phyloP scores from a whole-genome alignment of 2,329 filamentous ascomycete genomes.

The Monosporascus sp. region DNA sequence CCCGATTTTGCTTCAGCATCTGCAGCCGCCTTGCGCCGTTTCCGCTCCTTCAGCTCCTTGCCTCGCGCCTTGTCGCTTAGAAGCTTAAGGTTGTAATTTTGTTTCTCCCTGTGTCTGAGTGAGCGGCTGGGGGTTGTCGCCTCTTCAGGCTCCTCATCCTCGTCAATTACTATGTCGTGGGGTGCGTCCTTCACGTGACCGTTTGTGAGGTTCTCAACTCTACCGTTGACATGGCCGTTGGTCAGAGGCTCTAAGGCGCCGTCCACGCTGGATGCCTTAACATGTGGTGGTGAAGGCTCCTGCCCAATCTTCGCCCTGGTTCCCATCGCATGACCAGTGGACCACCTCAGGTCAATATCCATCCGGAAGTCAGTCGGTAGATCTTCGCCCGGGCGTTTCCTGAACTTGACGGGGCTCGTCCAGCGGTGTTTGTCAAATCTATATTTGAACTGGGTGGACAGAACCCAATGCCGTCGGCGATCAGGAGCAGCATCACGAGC shows the following conservation, averaged over 20 bases:
- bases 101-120: slow-evolving; percentile 43
- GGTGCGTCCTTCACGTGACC: slow-evolving; percentile 18
- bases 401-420: slow-evolving; percentile 20
- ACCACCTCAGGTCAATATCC: slow-evolving; percentile 29
- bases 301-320: slow-evolving; percentile 22
- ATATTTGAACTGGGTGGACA: slow-evolving; percentile 23
- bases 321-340: slow-evolving; percentile 16
- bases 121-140: slow-evolving; percentile 48
- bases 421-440: slow-evolving; percentile 24
- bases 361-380: slow-evolving; percentile 18
- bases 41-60: slow-evolving; percentile 41
- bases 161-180: slow-evolving; percentile 19
- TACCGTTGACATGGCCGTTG: slow-evolving; percentile 29
- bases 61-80: slow-evolving; percentile 54
- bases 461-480: slow-evolving; percentile 22
- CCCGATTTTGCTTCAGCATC: slow-evolving; percentile 19
- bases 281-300: slow-evolving; percentile 39
- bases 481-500: slow-evolving; percentile 19
- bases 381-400: slow-evolving; percentile 20
- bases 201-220: slow-evolving; percentile 16
- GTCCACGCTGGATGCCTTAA: slow-evolving; percentile 36
- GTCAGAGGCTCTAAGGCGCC: slow-evolving; percentile 26
- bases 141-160: slow-evolving; percentile 40
- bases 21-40: slow-evolving; percentile 26
- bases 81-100: slow-evolving; percentile 55